phyloP scores from a whole-genome alignment of 2,329 filamentous ascomycete species.

The Cercospora sp. region DNA sequence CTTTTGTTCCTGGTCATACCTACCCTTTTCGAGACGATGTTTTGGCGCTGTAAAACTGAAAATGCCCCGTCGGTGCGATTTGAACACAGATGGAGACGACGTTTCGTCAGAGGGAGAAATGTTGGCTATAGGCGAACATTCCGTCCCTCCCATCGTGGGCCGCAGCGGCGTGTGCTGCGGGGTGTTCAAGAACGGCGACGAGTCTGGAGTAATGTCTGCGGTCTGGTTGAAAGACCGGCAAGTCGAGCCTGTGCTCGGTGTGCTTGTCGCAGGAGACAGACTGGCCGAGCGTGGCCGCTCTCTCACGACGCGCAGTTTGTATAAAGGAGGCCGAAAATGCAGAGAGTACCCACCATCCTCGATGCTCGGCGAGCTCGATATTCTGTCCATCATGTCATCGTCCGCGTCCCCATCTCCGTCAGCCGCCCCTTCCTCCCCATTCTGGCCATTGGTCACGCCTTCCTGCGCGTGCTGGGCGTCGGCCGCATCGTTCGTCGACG shows the following conservation, averaged over 20 bases:
- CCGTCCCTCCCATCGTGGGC: slow-evolving; percentile 24
- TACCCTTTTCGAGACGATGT: slow-evolving; percentile 54
- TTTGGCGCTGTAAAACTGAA: slow-evolving; percentile 35
- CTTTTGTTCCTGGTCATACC: slow-evolving; percentile 42
- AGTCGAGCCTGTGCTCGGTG: slow-evolving; percentile 28
- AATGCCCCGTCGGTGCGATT: slow-evolving; percentile 12
- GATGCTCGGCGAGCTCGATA: slow-evolving; percentile 97
- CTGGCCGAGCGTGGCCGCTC: slow-evolving; percentile 49
- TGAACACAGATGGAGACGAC: slow-evolving; percentile 21
- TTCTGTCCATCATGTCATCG: slow-evolving; percentile 95
- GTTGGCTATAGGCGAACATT: slow-evolving; percentile 26
- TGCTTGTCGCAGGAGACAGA: slow-evolving; percentile 42
- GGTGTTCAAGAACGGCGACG: slow-evolving; percentile 47
- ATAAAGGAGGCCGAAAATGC: slow-evolving; percentile 25
- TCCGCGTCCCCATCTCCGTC: slow-evolving; percentile 47
- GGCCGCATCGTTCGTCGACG: slow-evolving; percentile 56
- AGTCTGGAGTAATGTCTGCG: slow-evolving; percentile 36
- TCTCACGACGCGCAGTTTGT: slow-evolving; percentile 13
- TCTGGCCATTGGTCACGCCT: slow-evolving; percentile 42
- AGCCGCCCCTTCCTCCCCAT: slow-evolving; percentile 38
- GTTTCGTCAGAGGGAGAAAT: slow-evolving; percentile 20
- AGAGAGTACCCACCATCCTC: slow-evolving; percentile 87
- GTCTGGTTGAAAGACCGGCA: slow-evolving; percentile 40
- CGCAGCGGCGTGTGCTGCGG: slow-evolving; percentile 43
- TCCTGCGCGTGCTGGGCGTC: slow-evolving; percentile 51